phyloP scores from a whole-genome alignment of 2,329 filamentous ascomycete genomes.

The Scedosporium apiospermum region DNA sequence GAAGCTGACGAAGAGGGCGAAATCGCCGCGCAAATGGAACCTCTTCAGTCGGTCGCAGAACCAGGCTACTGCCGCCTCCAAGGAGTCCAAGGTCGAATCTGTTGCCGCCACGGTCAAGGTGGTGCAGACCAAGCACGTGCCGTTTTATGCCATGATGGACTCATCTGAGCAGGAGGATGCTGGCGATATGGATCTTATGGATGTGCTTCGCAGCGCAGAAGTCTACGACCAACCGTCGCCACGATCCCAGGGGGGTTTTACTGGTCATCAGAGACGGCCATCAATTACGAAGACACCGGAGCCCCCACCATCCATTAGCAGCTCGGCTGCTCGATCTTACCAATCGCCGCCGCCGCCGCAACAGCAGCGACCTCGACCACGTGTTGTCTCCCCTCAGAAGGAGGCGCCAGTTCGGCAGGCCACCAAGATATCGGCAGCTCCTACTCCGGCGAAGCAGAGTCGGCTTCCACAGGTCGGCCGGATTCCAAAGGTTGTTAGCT shows the following conservation, averaged over 20 bases:
- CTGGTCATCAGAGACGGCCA: slow-evolving; percentile 1
- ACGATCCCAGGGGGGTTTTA: not conserved
- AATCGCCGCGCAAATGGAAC: slow-evolving; percentile 54
- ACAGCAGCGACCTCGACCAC: not conserved
- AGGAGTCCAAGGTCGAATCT: slow-evolving; percentile 23
- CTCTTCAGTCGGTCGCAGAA: slow-evolving; percentile 48
- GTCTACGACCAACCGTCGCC: slow-evolving; percentile 16
- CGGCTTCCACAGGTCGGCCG: slow-evolving; percentile 73
- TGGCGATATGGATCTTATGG: slow-evolving; percentile 27
- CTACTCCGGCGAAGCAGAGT: slow-evolving; percentile 27
- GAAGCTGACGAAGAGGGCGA: slow-evolving; percentile 45
- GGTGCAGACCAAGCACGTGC: slow-evolving; percentile 40
- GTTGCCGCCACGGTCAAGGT: slow-evolving; percentile 40
- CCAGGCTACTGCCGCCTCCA: slow-evolving; percentile 27
- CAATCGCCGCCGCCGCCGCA: not conserved
- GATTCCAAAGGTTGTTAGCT: slow-evolving; percentile 73
- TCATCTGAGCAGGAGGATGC: slow-evolving; percentile 45
- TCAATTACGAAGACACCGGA: slow-evolving; percentile 6
- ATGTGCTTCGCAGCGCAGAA: slow-evolving; percentile 41
- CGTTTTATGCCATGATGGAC: slow-evolving; percentile 55
- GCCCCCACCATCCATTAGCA: not conserved
- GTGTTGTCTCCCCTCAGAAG: not conserved
- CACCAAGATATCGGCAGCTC: not conserved
- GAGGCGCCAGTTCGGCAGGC: not conserved
- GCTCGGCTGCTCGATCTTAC: not conserved